Evolutionary conservation across 2,329 filamentous ascomycete species (phyloP), one percentile per base, ranked within the genome.

Genomic region (Corinectria fuckeliana): DNA sequence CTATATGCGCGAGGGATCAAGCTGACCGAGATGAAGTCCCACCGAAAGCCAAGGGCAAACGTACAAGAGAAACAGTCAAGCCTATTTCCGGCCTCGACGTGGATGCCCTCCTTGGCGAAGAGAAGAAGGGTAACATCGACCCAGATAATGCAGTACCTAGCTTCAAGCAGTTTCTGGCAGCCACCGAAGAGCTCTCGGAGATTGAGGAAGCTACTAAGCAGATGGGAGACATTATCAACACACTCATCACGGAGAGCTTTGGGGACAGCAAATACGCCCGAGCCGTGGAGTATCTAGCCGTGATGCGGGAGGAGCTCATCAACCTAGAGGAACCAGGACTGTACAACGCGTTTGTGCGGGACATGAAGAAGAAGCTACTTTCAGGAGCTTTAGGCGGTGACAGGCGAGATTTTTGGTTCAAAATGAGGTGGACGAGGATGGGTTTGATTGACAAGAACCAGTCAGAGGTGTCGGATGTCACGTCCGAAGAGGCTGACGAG

Each of bases 81-180:
- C 95, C 95, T 0, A 85, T 97, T 8, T 98, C 94, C 0, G 93
- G 93, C 18, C 88, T 99, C 38, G 91, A 98, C 69, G 85, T 98
- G 36, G 90, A 93, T 60, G 88, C 87, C 4, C 85, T 98, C 2
- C 86, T 98, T n/a, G 84, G 85, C 44, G 85, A 82, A 45, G 78
- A 77, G 25, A 76, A 76, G 61, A 78, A 77, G 55, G 69, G 65
- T 5, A 65, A 65, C n/a, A 81, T 88, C 20, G 80, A 81, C 2
- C 74, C 84, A 0, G 83, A 89, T 9, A 98, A 98, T 64, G 87
- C 93, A 1, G 87, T 98, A 5, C 93, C 95, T 0, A 91, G 94
- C 60, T 97, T 97, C 84, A 96, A 93, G 72, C 92, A 92, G 73
- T 84, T 89, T 3, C 81, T 98, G 14, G 81, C 81, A 1, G 77